Conservation (phyloP, 306 rosid genomes). For the Morella rubra region DNA sequence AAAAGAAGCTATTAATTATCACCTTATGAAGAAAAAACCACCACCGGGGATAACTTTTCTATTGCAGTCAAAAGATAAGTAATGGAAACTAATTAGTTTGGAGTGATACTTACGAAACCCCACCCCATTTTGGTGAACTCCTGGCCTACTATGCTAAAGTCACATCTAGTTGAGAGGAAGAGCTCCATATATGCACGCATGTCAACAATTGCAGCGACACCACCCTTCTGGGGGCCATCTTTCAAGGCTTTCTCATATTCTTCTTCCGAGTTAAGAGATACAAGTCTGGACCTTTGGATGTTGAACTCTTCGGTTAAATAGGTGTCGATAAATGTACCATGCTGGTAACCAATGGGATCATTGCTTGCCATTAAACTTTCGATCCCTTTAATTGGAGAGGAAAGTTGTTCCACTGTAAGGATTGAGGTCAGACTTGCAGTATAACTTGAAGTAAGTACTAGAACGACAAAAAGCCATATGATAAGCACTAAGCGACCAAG, state of each 20-base stretch:
- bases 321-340: slow-evolving; percentile 59
- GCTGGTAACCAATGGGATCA: slow-evolving; percentile 74
- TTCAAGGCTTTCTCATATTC: too few relatives aligned
- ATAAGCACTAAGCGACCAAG: slow-evolving; percentile 80
- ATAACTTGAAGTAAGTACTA: slow-evolving; percentile 88
- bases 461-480: slow-evolving; percentile 93
- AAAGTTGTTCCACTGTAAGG: slow-evolving; percentile 87
- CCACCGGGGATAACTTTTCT: neutral
- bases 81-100: neutral
- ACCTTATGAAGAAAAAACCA: too few relatives aligned
- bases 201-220: too few relatives aligned
- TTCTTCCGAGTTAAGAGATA: too few relatives aligned
- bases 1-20: too few relatives aligned
- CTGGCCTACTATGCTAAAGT: too few relatives aligned
- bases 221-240: too few relatives aligned
- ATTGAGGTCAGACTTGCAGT: slow-evolving; percentile 95
- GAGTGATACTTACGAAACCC: slow-evolving; percentile 27
- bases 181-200: too few relatives aligned
- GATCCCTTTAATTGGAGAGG: slow-evolving; percentile 77
- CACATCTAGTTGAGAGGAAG: too few relatives aligned
- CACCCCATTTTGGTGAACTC: too few relatives aligned
- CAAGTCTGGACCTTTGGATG: slow-evolving; percentile 26
- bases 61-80: neutral
- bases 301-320: slow-evolving; percentile 61
- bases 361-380: slow-evolving; percentile 51